These are phyloP conservation scores for Flaveria linearis DNA, from an alignment of 129 eudicot species.

Conservation along the genomic window DNA sequence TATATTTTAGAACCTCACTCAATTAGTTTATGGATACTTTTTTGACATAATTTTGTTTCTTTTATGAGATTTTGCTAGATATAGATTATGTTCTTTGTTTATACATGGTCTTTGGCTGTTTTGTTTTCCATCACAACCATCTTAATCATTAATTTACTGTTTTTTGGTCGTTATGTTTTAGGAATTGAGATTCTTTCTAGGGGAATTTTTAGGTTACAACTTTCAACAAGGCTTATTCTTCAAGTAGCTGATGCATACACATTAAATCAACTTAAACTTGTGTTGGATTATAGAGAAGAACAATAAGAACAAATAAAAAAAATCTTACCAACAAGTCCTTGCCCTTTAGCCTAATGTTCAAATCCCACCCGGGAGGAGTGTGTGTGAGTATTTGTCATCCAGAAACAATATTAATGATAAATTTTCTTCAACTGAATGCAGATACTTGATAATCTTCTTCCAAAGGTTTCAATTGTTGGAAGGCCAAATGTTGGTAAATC, in stretches of 20 bases:
- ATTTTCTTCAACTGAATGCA: slow-evolving; percentile 35
- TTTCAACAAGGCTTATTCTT: not conserved
- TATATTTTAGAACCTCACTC: too few species aligned
- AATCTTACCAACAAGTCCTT: not conserved
- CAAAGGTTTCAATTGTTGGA: slow-evolving; percentile 92
- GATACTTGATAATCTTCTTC: slow-evolving; percentile 93
- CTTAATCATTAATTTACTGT: too few species aligned
- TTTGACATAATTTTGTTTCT: too few species aligned
- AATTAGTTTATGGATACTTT: too few species aligned
- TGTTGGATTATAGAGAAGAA: not conserved
- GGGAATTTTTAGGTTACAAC: too few species aligned
- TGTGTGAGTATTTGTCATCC: not conserved
- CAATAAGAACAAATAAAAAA: not conserved
- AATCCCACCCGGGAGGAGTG: not conserved
- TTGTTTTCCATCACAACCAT: too few species aligned
- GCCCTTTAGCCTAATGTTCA: not conserved
- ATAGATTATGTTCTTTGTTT: too few species aligned
- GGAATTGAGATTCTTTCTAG: too few species aligned
- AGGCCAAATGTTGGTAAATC: slow-evolving; percentile 99
- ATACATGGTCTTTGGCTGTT: too few species aligned
- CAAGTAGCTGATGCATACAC: slow-evolving; percentile 14
- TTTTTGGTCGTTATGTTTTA: too few species aligned
- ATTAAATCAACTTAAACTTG: slow-evolving; percentile 7
- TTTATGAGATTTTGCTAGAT: too few species aligned
- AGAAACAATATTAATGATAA: not conserved